phyloP scores from a whole-genome alignment of 1,284 basidiomycete genomes.

The Porphyrellus sp. region DNA sequence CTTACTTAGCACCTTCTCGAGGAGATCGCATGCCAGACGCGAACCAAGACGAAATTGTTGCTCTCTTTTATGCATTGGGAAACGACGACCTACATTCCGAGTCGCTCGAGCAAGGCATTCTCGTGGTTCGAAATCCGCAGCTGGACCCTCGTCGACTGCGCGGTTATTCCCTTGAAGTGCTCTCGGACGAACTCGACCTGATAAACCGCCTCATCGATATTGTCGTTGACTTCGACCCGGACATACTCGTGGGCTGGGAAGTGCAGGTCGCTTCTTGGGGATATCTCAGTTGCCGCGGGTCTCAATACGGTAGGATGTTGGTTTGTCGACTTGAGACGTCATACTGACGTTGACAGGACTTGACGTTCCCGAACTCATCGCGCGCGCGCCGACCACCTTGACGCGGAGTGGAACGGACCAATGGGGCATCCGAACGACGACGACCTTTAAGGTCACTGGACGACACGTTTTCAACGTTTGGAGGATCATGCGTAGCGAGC shows the following conservation, averaged over 20 bases:
- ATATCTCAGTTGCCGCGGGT: conserved; percentile 74
- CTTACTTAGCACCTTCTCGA: conserved; percentile 55
- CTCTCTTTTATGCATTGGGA: conserved; percentile 68
- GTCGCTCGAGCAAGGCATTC: conserved; percentile 53
- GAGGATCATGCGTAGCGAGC: conserved; percentile 88
- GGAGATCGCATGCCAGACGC: conserved; percentile 69
- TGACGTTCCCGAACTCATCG: conserved; percentile 65
- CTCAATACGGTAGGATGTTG: conserved; percentile 50
- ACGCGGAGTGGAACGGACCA: conserved; percentile 49
- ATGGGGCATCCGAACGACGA: conserved; percentile 76
- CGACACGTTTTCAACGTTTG: conserved; percentile 92
- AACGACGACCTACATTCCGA: conserved; percentile 38
- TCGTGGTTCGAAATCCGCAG: conserved; percentile 50
- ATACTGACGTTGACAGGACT: conserved; percentile 47
- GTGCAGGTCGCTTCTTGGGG: conserved; percentile 90
- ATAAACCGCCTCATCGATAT: conserved; percentile 79
- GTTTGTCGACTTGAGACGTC: not conserved
- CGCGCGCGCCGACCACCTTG: conserved; percentile 55
- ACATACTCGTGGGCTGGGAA: conserved; percentile 92
- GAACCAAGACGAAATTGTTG: conserved; percentile 66
- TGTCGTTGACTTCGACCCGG: conserved; percentile 81
- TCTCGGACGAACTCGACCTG: conserved; percentile 77
- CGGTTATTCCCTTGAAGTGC: conserved; percentile 50
- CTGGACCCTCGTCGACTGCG: conserved; percentile 43
- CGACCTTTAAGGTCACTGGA: conserved; percentile 83